Base-by-base conservation (phyloP, 1,139 yeast species). In the Spencermartinsiella ligniputridi region DNA sequence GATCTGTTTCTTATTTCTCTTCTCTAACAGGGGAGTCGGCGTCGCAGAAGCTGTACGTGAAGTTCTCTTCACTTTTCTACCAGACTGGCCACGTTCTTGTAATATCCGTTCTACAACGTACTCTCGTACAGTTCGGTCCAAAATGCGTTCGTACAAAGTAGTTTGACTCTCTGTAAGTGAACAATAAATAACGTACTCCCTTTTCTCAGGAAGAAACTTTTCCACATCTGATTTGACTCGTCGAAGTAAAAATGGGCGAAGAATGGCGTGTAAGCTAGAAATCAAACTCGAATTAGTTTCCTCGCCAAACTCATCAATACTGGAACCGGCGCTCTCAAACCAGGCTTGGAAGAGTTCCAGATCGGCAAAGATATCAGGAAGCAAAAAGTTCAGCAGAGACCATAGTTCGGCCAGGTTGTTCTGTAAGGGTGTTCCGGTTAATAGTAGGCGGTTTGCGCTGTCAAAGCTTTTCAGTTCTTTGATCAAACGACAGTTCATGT, bases 361-460 rank as follows among this genome's bases (percentile, higher is more conserved):
- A 63, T 92, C 97, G 41, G 87, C 86, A 63, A 92, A 92, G 32
- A 92, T 84, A 58, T 90, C 96, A 0, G 98, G 97, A 42, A 92
- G 68, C 36, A 90, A 82, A 57, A 90, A 90, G 60, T 92, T 90
- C 45, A 90, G 70, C 48, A 90, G 69, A 0, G 96, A 83, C 97
- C 97, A 90, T 35, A 90, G 68, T 63, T 90, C 98, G 42, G 83
- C 77, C 45, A 90, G 68, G 58, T 89, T 90, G 61, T 90, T 90
- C 61, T 90, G 98, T 39, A 90, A 68, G 0, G 98, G 97, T 0
- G 98, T 90, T 15, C 97, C 97, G 0, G 97, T 90, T 13, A 90
- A 69, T 33, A 90, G 67, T 41, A 90, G 67, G 49, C 96, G 70
- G 58, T 90, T 90, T 3, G 72, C 71, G 3, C 69, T 56, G 27